Evolutionary conservation across 441 rosid species (phyloP).

Genomic region (Corymbia calophylla): DNA sequence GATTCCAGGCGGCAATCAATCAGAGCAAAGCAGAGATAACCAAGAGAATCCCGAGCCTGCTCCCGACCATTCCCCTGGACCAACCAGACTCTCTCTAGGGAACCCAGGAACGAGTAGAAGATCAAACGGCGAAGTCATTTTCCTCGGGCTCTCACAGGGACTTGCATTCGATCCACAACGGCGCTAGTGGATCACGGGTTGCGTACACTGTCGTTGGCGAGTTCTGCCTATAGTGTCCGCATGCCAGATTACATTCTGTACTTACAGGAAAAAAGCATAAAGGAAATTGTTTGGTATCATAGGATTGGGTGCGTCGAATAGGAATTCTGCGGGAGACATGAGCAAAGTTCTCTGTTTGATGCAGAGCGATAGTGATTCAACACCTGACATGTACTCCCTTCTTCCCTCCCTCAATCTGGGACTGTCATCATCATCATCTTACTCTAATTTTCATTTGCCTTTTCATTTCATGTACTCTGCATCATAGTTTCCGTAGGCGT

Average conservation of each 20-base stretch:
- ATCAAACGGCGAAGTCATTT: neutral
- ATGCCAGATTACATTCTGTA: neutral
- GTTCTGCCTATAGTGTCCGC: neutral
- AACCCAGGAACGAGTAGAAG: neutral
- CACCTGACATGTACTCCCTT: neutral
- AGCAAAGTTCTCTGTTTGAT: neutral
- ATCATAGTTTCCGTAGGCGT: neutral
- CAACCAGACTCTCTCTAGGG: neutral
- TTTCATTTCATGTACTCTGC: neutral
- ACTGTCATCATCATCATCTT: neutral
- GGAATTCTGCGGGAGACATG: neutral
- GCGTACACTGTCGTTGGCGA: neutral
- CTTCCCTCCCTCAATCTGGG: neutral
- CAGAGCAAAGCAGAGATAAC: slow-evolving; percentile 6
- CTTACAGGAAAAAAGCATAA: neutral
- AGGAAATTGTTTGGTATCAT: neutral
- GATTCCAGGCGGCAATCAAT: slow-evolving; percentile 4
- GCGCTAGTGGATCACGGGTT: neutral
- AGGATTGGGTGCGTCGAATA: neutral
- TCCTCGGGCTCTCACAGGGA: neutral
- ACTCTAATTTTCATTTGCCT: neutral
- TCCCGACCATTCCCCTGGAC: slow-evolving; percentile 11
- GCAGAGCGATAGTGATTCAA: neutral
- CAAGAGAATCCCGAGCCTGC: neutral
- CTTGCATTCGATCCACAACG: neutral